phyloP scores from a whole-genome alignment of 208 protist genomes.

The Trypanosomatidae sp. region DNA sequence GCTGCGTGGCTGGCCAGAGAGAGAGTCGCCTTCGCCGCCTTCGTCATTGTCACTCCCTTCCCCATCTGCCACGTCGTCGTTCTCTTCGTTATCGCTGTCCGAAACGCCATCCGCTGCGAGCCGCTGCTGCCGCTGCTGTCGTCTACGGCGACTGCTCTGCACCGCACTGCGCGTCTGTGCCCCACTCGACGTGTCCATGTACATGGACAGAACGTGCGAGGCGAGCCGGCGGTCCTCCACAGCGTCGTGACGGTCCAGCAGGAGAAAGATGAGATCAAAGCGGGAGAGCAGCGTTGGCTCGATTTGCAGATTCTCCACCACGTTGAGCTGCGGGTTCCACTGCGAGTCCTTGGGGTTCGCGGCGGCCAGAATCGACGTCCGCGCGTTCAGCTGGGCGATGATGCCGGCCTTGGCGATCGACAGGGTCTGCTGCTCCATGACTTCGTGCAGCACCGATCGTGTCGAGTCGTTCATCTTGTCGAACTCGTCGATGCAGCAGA shows the following conservation, averaged over 20 bases:
- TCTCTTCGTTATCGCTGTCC: constrained; percentile 5
- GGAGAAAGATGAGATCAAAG: constrained; percentile 98
- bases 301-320: constrained; percentile 99
- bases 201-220: constrained; percentile 97
- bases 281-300: constrained; percentile 98
- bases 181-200: constrained; percentile 71
- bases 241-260: constrained; percentile 96
- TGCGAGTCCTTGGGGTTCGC: constrained; percentile 99
- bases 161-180: constrained; percentile 7
- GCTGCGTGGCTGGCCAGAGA: constrained; percentile 20
- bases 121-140: no score
- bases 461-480: constrained; percentile 99
- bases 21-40: no score
- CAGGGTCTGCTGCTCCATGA: constrained; percentile 99
- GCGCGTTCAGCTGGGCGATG: constrained; percentile 98
- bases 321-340: constrained; percentile 97
- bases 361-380: constrained; percentile 98
- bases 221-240: constrained; percentile 94
- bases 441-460: constrained; percentile 99
- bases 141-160: no score
- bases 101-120: no score
- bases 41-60: no score
- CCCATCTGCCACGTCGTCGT: no score
- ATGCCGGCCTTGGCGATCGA: constrained; percentile 99
- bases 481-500: constrained; percentile 99